Conservation (phyloP, 345 rosid genomes). For the Carallia brachiata region DNA sequence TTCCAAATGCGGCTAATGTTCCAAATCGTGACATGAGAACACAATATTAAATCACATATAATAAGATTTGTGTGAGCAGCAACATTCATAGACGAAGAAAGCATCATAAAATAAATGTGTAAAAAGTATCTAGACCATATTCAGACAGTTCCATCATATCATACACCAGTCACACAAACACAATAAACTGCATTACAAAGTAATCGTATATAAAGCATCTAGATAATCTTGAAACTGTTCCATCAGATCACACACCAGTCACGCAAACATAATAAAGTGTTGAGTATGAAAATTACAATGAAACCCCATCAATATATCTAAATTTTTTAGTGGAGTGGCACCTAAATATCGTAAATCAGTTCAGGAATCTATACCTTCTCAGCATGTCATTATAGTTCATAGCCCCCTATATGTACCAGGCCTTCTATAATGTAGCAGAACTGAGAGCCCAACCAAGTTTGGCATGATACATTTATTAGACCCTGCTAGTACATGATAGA, state of each 20-base stretch:
- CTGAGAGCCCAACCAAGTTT: too few relatives aligned
- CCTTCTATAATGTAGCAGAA: too few relatives aligned
- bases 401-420: too few relatives aligned
- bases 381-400: too few relatives aligned
- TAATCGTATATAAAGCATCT: conserved; percentile 4
- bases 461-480: too few relatives aligned
- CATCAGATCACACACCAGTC: neutral
- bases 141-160: neutral
- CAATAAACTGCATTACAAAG: neutral
- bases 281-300: too few relatives aligned
- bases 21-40: conserved; percentile 14
- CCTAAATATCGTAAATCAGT: too few relatives aligned
- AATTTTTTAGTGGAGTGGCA: too few relatives aligned
- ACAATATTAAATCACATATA: conserved; percentile 11
- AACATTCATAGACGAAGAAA: neutral
- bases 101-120: neutral
- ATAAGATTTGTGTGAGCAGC: conserved; percentile 13
- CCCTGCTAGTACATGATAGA: too few relatives aligned
- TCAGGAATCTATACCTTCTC: too few relatives aligned
- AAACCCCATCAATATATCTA: too few relatives aligned
- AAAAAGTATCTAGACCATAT: neutral
- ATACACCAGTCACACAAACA: neutral
- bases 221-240: neutral
- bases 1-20: conserved; percentile 85
- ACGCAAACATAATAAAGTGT: too few relatives aligned